A percentile compares a stretch with the other conserved stretches of the same genome.
Conservation (phyloP, 2,329 filamentous ascomycete species). For the Zymoseptoria ardabiliae region DNA sequence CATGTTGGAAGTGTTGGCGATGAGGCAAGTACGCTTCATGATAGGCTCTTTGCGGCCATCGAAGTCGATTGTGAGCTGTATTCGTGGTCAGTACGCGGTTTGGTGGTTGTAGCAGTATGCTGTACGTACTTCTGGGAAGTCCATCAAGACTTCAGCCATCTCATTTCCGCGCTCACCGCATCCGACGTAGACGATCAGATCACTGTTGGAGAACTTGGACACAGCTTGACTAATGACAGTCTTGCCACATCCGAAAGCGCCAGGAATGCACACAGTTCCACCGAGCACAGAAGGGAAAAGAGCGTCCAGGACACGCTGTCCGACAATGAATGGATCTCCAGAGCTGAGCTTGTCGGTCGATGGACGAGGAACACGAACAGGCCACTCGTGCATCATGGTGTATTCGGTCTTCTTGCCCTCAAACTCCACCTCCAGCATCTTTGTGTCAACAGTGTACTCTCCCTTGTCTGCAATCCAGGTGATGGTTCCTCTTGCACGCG, state of each 20-base stretch:
- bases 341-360: conserved; percentile 87
- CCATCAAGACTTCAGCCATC: conserved; percentile 99
- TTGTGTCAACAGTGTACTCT: conserved; percentile 87
- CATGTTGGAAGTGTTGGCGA: conserved; percentile 99
- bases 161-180: conserved; percentile 91
- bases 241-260: conserved; percentile 98
- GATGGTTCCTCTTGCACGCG: conserved; percentile 83
- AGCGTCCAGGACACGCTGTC: conserved; percentile 91
- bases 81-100: conserved; percentile 15
- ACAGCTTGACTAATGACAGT: conserved; percentile 98
- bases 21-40: conserved; percentile 98
- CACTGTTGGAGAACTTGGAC: conserved; percentile 99
- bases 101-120: not conserved
- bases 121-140: conserved; percentile 72
- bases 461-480: conserved; percentile 85
- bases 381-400: conserved; percentile 99
- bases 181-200: conserved; percentile 97
- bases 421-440: conserved; percentile 93
- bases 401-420: conserved; percentile 91
- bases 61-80: conserved; percentile 79
- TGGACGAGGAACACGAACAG: conserved; percentile 89
- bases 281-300: conserved; percentile 95
- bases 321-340: conserved; percentile 86
- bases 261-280: conserved; percentile 94
- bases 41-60: conserved; percentile 94